These are phyloP conservation scores for Aureobasidium sp. DNA, from an alignment of 2,329 filamentous ascomycete genomes.

Conservation along the genomic window DNA sequence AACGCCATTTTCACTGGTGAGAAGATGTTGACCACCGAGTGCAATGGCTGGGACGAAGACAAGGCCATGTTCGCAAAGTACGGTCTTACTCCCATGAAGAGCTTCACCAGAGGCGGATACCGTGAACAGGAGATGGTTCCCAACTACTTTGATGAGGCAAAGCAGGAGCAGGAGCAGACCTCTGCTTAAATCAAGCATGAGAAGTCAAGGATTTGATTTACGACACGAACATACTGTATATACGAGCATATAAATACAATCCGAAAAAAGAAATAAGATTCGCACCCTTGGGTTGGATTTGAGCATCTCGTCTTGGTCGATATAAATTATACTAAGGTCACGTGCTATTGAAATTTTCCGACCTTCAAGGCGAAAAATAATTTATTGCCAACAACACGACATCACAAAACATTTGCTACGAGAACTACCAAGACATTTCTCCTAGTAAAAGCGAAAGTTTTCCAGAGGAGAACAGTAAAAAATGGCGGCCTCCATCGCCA, in stretches of 20 bases:
- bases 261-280: neutral
- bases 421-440: too few species aligned
- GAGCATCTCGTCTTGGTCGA: neutral
- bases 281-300: neutral
- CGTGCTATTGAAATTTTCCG: conserved; percentile 8
- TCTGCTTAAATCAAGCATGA: neutral
- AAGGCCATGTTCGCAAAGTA: conserved; percentile 73
- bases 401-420: neutral
- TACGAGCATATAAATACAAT: neutral
- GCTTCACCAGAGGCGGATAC: conserved; percentile 27
- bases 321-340: neutral
- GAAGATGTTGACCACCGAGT: conserved; percentile 91
- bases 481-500: neutral
- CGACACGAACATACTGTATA: neutral
- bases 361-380: neutral
- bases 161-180: neutral
- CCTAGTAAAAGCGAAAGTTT: neutral
- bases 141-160: conserved; percentile 8
- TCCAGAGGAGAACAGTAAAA: neutral
- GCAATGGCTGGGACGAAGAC: conserved; percentile 86
- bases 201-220: neutral
- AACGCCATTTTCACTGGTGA: conserved; percentile 95
- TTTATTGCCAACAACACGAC: neutral
- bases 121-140: conserved; percentile 16
- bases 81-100: conserved; percentile 69